Evolutionary conservation across 2,329 filamentous ascomycete genomes (phyloP).

Genomic region (Westerdykella sp.): DNA sequence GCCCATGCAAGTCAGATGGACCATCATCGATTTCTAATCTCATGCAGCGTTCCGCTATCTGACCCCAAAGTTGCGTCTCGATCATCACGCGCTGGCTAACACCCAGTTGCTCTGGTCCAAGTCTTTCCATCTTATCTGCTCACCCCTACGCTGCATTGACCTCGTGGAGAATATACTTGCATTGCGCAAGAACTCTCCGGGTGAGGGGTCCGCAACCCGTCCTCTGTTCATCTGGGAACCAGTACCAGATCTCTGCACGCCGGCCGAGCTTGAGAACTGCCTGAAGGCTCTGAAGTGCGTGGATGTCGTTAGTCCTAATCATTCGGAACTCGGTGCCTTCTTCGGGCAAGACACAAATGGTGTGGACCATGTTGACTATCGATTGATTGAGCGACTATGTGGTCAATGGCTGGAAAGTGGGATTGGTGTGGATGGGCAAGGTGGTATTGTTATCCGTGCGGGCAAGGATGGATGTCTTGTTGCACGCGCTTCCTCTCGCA

Average conservation of each 20-base stretch:
- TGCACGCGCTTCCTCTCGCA: slow-evolving; percentile 32
- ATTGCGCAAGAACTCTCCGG: slow-evolving; percentile 38
- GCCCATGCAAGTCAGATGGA: not conserved
- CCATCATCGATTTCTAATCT: slow-evolving; percentile 6
- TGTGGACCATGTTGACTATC: slow-evolving; percentile 32
- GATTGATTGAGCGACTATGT: slow-evolving; percentile 38
- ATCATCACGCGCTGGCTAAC: slow-evolving; percentile 62
- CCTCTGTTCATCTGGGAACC: slow-evolving; percentile 93
- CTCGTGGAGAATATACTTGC: slow-evolving; percentile 65
- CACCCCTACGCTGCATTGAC: slow-evolving; percentile 66
- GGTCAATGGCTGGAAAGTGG: slow-evolving; percentile 33
- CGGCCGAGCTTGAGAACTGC: slow-evolving; percentile 54
- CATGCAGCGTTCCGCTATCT: slow-evolving; percentile 69
- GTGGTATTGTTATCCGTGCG: slow-evolving; percentile 62
- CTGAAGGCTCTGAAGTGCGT: slow-evolving; percentile 49
- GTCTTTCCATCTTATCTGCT: slow-evolving; percentile 85
- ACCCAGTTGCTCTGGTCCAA: slow-evolving; percentile 59
- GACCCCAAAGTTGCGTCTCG: slow-evolving; percentile 78
- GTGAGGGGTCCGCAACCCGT: slow-evolving; percentile 15
- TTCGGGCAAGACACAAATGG: slow-evolving; percentile 52
- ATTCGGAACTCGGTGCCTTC: slow-evolving; percentile 78
- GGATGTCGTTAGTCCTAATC: slow-evolving; percentile 70
- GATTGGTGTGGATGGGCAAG: slow-evolving; percentile 29
- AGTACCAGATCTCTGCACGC: slow-evolving; percentile 78
- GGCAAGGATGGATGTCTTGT: slow-evolving; percentile 66